Conservation (phyloP, 441 rosid genomes). For the Manihot esculenta region DNA sequence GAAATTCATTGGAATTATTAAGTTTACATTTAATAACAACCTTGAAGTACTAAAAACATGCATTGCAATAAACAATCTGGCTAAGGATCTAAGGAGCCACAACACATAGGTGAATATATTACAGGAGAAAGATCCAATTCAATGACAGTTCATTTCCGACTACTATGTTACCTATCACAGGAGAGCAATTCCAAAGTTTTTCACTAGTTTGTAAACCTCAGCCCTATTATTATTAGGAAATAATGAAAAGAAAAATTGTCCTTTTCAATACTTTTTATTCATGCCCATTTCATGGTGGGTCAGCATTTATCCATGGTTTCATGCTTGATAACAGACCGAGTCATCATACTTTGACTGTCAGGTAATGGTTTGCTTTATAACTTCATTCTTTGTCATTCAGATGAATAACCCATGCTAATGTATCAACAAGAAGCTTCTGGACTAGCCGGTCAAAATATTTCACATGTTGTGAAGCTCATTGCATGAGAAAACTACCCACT, state of each 20-base stretch:
- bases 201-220: not conserved
- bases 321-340: too few species aligned
- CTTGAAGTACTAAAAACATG: conserved; percentile 6
- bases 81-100: not conserved
- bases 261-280: not conserved
- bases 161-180: not conserved
- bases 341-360: too few species aligned
- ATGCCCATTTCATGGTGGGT: not conserved
- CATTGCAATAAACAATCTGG: not conserved
- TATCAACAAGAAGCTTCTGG: too few species aligned
- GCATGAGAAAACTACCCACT: too few species aligned
- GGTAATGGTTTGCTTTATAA: too few species aligned
- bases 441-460: not conserved
- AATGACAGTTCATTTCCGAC: not conserved
- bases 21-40: conserved; percentile 10
- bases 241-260: not conserved
- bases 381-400: too few species aligned
- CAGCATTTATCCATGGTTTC: not conserved
- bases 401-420: too few species aligned
- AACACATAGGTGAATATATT: not conserved
- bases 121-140: not conserved
- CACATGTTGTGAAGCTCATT: not conserved
- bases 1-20: conserved; percentile 29
- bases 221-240: not conserved
- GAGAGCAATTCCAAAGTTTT: not conserved